These are phyloP conservation scores for Fragaria iinumae DNA, from an alignment of 306 rosid species.

Conservation along the genomic window DNA sequence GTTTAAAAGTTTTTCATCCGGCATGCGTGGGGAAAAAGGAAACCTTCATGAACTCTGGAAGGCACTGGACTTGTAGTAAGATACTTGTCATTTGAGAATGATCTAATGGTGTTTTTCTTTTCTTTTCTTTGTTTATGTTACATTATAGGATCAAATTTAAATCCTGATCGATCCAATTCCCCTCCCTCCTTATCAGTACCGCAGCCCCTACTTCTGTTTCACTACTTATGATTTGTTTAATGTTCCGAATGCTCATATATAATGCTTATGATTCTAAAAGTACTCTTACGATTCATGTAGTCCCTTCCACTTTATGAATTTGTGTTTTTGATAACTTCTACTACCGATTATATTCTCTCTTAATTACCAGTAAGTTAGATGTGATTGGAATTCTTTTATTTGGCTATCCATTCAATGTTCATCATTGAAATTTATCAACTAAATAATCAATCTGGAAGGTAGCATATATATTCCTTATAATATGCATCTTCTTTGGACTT, in stretches of 20 bases:
- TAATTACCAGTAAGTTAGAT: no score
- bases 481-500: neutral
- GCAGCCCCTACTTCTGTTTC: neutral
- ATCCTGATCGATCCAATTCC: neutral
- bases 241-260: neutral
- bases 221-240: neutral
- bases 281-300: neutral
- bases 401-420: neutral
- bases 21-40: slow-evolving; percentile 41
- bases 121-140: neutral
- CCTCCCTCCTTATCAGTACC: neutral
- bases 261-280: neutral
- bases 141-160: neutral
- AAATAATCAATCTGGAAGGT: neutral
- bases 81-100: neutral
- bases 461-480: neutral
- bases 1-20: slow-evolving; percentile 64
- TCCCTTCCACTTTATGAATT: neutral
- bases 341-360: neutral
- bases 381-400: no score
- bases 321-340: neutral
- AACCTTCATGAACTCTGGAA: neutral
- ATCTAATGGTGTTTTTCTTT: neutral
- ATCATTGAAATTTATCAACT: neutral
- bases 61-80: slow-evolving; percentile 65